Evolutionary conservation across 163 green algal species (phyloP).

Genomic region (Chlamydomonas reinhardtii): DNA sequence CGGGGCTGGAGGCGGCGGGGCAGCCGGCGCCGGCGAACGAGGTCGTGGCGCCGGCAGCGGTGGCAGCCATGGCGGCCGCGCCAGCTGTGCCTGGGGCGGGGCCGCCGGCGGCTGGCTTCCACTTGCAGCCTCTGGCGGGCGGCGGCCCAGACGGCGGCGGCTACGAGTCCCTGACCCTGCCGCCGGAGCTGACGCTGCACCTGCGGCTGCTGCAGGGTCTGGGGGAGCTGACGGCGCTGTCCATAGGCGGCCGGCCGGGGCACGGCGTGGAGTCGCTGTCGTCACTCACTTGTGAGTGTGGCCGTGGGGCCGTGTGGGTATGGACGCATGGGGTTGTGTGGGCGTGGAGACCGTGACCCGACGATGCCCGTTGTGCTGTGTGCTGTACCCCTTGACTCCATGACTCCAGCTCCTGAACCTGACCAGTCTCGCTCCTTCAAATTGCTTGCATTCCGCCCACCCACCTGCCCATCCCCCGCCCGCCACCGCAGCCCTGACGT

Average conservation of each 20-base stretch:
- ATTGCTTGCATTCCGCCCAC: too few relatives aligned
- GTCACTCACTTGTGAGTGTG: slow-evolving; percentile 8
- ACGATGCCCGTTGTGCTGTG: too few relatives aligned
- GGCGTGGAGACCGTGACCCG: not conserved
- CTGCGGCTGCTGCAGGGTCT: slow-evolving; percentile 45
- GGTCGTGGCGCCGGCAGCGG: not conserved
- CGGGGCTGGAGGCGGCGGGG: not conserved
- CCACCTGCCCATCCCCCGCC: too few relatives aligned
- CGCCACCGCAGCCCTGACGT: slow-evolving; percentile 16
- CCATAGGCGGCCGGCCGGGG: slow-evolving; percentile 37
- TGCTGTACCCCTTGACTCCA: too few relatives aligned
- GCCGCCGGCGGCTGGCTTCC: not conserved
- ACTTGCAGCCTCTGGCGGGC: not conserved
- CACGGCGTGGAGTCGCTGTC: slow-evolving; percentile 48
- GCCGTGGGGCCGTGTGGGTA: too few relatives aligned
- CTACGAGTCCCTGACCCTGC: not conserved
- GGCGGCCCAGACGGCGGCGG: too few relatives aligned
- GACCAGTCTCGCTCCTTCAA: too few relatives aligned
- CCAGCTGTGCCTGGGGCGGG: not conserved
- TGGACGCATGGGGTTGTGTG: not conserved
- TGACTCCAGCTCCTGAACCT: too few relatives aligned
- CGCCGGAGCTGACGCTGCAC: slow-evolving; percentile 35
- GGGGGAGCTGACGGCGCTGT: slow-evolving; percentile 19
- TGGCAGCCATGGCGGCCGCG: not conserved
- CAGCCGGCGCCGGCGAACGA: not conserved